Evolutionary conservation across 352 stramenopile species (phyloP).

Genomic region (Phytophthora fragariaefolia): DNA sequence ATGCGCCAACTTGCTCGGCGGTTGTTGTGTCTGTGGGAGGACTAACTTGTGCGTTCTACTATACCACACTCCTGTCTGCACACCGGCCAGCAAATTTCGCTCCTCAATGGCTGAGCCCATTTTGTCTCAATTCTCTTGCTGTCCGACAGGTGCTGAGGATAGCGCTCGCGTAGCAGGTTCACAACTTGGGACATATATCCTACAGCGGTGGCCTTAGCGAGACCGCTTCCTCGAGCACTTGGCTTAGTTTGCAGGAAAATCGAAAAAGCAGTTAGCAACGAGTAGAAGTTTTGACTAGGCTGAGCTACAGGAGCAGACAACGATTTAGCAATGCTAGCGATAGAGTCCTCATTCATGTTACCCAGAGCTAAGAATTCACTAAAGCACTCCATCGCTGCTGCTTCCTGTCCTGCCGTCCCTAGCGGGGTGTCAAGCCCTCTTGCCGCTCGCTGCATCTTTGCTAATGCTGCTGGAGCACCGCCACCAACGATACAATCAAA

Average conservation of each 20-base stretch:
- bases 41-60: no score
- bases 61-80: conserved; percentile 31
- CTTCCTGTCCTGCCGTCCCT: conserved; percentile 2
- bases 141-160: conserved; percentile 8
- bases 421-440: background rate
- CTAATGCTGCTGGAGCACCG: no score
- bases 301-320: background rate
- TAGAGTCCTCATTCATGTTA: conserved; percentile 16
- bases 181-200: conserved; percentile 23
- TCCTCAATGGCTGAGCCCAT: conserved; percentile 31
- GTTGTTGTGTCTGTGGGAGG: no score
- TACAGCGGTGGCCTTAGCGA: conserved; percentile 10
- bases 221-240: background rate
- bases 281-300: conserved; percentile 14
- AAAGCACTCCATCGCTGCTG: conserved; percentile 12
- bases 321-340: background rate
- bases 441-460: conserved; percentile 3
- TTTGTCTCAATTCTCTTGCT: conserved; percentile 30
- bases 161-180: conserved; percentile 16
- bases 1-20: no score
- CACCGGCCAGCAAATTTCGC: conserved; percentile 20
- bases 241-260: conserved; percentile 7
- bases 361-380: conserved; percentile 4
- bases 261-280: conserved; percentile 7
- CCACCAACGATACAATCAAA: background rate